These are phyloP conservation scores for Sphagnum fallax DNA, from an alignment of 228 moss, liverwort and hornwort genomes.

Conservation along the genomic window DNA sequence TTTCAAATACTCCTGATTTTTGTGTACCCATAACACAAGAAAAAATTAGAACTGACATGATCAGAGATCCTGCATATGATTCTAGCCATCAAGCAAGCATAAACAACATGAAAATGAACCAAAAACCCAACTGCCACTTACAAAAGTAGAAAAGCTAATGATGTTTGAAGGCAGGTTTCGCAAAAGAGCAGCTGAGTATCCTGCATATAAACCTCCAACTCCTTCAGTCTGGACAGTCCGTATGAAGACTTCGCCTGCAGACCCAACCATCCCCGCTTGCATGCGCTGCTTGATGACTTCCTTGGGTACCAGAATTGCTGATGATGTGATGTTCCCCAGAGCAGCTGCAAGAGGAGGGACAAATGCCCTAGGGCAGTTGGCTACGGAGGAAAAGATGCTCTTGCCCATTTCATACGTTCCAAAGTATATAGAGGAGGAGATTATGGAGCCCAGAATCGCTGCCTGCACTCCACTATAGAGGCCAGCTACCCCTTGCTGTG, in stretches of 20 bases:
- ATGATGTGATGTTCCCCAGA: slow-evolving; percentile 72
- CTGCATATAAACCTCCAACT: slow-evolving; percentile 62
- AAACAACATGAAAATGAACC: too few relatives aligned
- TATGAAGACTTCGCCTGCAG: slow-evolving; percentile 45
- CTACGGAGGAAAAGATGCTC: slow-evolving; percentile 53
- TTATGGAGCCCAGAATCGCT: slow-evolving; percentile 68
- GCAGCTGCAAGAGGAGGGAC: slow-evolving; percentile 73
- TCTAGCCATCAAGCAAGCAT: too few relatives aligned
- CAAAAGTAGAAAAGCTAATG: slow-evolving; percentile 82
- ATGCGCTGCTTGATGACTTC: slow-evolving; percentile 79
- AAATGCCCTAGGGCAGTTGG: slow-evolving; percentile 49
- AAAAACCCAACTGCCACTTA: slow-evolving; percentile 12
- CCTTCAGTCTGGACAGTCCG: slow-evolving; percentile 60
- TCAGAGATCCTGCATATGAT: too few relatives aligned
- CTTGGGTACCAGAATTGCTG: slow-evolving; percentile 70
- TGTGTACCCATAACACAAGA: too few relatives aligned
- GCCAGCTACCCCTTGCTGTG: slow-evolving; percentile 60
- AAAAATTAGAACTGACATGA: too few relatives aligned
- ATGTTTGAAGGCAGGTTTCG: slow-evolving; percentile 74
- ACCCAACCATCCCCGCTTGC: slow-evolving; percentile 65
- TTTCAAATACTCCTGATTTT: slow-evolving; percentile 64
- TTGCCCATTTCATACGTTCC: slow-evolving; percentile 79
- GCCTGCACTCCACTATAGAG: slow-evolving; percentile 72
- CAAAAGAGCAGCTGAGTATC: slow-evolving; percentile 71
- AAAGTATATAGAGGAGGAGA: slow-evolving; percentile 74